A percentile compares a stretch with the other conserved stretches of the same genome.
phyloP scores from a whole-genome alignment of 768 basidiomycete genomes.

The Ramaria sp. region DNA sequence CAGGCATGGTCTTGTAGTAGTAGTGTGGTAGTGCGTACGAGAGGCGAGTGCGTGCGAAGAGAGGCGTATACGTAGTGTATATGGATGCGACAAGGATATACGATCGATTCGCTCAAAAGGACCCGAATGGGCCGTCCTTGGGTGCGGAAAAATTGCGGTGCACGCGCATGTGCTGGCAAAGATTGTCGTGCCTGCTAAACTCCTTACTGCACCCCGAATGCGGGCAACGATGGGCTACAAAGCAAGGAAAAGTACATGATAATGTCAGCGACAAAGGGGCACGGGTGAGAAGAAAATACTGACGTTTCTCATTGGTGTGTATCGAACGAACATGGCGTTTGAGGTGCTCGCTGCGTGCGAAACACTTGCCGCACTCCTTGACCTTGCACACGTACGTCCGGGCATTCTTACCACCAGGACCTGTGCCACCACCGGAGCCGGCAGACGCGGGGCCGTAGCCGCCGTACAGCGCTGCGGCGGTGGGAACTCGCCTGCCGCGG shows the following conservation, averaged over 20 bases:
- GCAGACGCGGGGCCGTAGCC: not conserved
- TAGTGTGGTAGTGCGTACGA: no score
- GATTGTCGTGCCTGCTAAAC: slow-evolving; percentile 74
- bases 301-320: slow-evolving; percentile 89
- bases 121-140: not conserved
- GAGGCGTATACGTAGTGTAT: not conserved
- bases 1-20: not conserved
- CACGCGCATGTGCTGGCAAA: slow-evolving; percentile 68
- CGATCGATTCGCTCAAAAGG: not conserved
- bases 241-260: not conserved
- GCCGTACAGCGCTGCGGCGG: slow-evolving; percentile 7
- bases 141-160: slow-evolving; percentile 24
- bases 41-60: no score
- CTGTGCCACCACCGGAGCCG: not conserved
- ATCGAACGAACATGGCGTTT: slow-evolving; percentile 84
- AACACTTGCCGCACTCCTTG: slow-evolving; percentile 77
- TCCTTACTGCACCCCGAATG: slow-evolving; percentile 55
- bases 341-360: slow-evolving; percentile 80
- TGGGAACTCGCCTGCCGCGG: slow-evolving; percentile 20
- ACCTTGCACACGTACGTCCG: slow-evolving; percentile 68
- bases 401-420: slow-evolving; percentile 7
- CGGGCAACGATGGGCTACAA: slow-evolving; percentile 61
- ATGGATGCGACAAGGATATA: not conserved
- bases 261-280: slow-evolving; percentile 12
- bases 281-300: slow-evolving; percentile 22